Conservation (phyloP, 306 rosid genomes). For the Citrullus colocynthis region DNA sequence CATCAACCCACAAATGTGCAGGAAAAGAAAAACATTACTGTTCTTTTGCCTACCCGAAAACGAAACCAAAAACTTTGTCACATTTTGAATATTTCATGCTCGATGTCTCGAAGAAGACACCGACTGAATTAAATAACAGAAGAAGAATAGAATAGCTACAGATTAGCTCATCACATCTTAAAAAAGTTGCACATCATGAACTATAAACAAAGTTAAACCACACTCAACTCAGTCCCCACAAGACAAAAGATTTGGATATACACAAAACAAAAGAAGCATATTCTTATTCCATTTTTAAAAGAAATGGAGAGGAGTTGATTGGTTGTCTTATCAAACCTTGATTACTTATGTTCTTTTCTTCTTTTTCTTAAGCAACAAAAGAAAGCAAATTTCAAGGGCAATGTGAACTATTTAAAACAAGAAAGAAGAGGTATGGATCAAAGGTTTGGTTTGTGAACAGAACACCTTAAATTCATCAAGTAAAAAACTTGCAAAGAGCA, state of each 20-base stretch:
- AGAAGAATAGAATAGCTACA: not conserved
- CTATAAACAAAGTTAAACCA: not conserved
- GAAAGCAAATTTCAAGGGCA: not conserved
- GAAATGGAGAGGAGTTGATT: not conserved
- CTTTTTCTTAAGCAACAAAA: not conserved
- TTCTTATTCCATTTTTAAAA: not conserved
- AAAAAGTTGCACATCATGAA: not conserved
- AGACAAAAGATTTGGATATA: not conserved
- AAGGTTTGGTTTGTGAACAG: not conserved
- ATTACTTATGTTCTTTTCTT: not conserved
- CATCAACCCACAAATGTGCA: not conserved
- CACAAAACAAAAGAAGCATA: not conserved
- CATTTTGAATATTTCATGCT: not conserved
- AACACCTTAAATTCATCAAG: not conserved
- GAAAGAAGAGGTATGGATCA: not conserved
- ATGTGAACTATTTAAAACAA: not conserved
- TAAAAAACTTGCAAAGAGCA: not conserved
- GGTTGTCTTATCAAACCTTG: constrained; percentile 2
- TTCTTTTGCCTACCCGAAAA: not conserved
- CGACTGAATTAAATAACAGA: not conserved
- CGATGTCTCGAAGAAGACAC: not conserved
- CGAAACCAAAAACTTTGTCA: not conserved
- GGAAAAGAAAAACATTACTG: not conserved
- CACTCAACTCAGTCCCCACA: not conserved
- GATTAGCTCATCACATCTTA: not conserved